Evolutionary conservation across 2,329 filamentous ascomycete genomes (phyloP).

Genomic region (Cordyceps militaris): DNA sequence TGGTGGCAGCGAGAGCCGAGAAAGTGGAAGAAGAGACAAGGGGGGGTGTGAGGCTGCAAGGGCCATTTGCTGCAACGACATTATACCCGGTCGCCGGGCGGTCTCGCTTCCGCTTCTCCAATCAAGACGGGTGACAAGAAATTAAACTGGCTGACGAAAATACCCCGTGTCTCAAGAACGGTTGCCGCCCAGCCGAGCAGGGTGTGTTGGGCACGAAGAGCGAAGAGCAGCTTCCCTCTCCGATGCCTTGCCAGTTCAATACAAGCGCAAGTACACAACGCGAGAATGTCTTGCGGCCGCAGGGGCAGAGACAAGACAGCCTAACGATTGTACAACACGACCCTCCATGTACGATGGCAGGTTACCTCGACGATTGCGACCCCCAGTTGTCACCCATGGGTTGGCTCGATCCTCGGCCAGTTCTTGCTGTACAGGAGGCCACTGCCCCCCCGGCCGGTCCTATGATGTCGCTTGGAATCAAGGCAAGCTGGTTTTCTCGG

Average conservation of each 20-base stretch:
- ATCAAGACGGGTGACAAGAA: neutral
- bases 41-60: too few species aligned
- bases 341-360: neutral
- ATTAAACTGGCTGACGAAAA: too few species aligned
- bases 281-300: slow-evolving; percentile 3
- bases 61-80: too few species aligned
- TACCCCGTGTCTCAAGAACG: too few species aligned
- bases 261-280: neutral
- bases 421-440: too few species aligned
- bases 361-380: neutral
- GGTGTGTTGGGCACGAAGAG: too few species aligned
- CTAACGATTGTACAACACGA: neutral
- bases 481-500: too few species aligned
- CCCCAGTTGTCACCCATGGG: neutral
- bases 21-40: neutral
- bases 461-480: too few species aligned
- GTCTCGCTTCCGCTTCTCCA: neutral
- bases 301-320: neutral
- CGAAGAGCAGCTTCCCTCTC: too few species aligned
- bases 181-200: too few species aligned
- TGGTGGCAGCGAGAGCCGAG: neutral
- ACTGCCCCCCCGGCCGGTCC: too few species aligned
- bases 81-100: neutral
- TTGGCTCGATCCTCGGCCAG: neutral
- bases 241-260: neutral